phyloP scores from a whole-genome alignment of 148 eudicot genomes.

The Vaccinium corymbosum region DNA sequence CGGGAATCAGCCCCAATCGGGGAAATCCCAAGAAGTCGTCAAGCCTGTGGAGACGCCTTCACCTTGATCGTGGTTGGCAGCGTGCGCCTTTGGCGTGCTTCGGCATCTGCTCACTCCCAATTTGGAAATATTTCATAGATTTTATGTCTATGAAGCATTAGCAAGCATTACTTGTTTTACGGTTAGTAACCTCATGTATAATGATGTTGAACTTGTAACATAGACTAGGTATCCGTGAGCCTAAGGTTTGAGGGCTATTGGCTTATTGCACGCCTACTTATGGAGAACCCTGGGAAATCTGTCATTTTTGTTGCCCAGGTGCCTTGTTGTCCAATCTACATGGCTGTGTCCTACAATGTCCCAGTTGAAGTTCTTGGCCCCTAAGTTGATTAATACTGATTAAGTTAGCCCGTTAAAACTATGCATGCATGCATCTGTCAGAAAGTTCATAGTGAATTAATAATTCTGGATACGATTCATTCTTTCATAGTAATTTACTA shows the following conservation, averaged over 20 bases:
- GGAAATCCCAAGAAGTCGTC: no score
- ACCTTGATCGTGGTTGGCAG: no score
- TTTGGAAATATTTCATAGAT: neutral
- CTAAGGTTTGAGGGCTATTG: slow-evolving; percentile 11
- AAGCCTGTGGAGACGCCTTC: no score
- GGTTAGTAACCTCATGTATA: neutral
- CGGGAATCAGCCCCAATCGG: no score
- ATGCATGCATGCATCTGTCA: neutral
- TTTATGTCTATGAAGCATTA: neutral
- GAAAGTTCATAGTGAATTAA: neutral
- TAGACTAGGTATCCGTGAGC: neutral
- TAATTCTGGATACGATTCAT: neutral
- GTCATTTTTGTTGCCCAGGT: neutral
- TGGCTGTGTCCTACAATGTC: neutral
- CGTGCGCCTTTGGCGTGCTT: no score
- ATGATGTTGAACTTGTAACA: neutral
- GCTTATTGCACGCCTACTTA: neutral
- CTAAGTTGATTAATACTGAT: neutral
- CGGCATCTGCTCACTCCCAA: no score
- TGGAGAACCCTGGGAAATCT: neutral
- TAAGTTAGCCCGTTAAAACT: neutral
- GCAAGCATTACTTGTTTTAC: neutral
- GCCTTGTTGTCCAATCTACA: neutral
- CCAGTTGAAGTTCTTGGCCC: neutral
- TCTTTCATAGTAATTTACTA: neutral